Conservation (phyloP, 2,329 filamentous ascomycete genomes). For the Beauveria brongniartii region DNA sequence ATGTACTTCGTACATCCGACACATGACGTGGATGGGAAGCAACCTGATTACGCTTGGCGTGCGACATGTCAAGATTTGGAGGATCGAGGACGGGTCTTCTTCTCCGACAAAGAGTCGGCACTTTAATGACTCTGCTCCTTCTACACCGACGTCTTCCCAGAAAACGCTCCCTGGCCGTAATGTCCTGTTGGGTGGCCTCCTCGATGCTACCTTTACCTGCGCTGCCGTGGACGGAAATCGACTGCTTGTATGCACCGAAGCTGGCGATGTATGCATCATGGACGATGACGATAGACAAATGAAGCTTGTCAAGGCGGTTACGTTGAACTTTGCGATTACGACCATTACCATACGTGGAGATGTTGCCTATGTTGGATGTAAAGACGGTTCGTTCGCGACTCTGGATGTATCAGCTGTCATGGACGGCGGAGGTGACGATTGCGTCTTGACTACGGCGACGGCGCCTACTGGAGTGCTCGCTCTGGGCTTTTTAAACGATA, state of each 20-base stretch:
- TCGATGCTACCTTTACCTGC: slow-evolving; percentile 79
- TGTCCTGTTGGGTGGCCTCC: slow-evolving; percentile 70
- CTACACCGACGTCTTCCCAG: slow-evolving; percentile 25
- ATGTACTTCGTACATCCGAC: slow-evolving; percentile 78
- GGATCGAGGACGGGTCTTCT: slow-evolving; percentile 58
- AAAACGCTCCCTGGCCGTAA: slow-evolving; percentile 79
- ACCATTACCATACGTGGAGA: slow-evolving; percentile 56
- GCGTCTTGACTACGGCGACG: slow-evolving; percentile 30
- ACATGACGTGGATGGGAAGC: slow-evolving; percentile 85
- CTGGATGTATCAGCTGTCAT: slow-evolving; percentile 44
- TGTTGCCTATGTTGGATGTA: slow-evolving; percentile 61
- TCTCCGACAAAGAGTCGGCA: slow-evolving; percentile 59
- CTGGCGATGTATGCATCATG: slow-evolving; percentile 80
- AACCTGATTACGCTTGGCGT: slow-evolving; percentile 80
- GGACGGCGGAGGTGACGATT: slow-evolving; percentile 28
- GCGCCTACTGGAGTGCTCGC: slow-evolving; percentile 47
- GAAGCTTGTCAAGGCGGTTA: slow-evolving; percentile 58
- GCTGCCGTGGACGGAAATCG: slow-evolving; percentile 65
- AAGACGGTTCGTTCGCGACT: slow-evolving; percentile 49
- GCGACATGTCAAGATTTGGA: slow-evolving; percentile 90
- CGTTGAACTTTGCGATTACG: slow-evolving; percentile 58
- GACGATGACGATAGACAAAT: slow-evolving; percentile 68
- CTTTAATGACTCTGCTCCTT: slow-evolving; percentile 30
- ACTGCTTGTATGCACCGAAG: slow-evolving; percentile 78
- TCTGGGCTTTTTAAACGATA: slow-evolving; percentile 58